phyloP scores from a whole-genome alignment of 768 basidiomycete genomes.

The Pisolithus albus region DNA sequence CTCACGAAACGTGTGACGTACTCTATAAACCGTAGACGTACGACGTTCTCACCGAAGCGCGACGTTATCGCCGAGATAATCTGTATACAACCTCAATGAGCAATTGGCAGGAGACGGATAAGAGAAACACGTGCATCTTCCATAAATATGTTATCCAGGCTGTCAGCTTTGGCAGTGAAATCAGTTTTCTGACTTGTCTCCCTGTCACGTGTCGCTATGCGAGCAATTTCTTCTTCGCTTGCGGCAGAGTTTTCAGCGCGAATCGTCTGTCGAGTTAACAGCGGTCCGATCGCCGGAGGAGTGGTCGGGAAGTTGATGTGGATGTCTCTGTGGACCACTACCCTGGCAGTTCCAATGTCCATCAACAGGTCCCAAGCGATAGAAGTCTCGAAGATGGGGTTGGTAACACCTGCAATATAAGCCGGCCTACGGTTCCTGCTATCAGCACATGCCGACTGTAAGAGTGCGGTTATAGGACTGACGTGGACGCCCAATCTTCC shows the following conservation, averaged over 20 bases:
- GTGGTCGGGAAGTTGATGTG: constrained; percentile 46
- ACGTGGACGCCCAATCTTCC: constrained; percentile 89
- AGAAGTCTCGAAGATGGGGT: constrained; percentile 89
- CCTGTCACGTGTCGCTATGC: constrained; percentile 41
- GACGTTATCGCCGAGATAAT: constrained; percentile 81
- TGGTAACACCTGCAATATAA: constrained; percentile 95
- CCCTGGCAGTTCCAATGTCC: constrained; percentile 81
- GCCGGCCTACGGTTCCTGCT: constrained; percentile 51
- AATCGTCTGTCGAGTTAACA: constrained; percentile 51
- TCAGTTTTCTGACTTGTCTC: constrained; percentile 51
- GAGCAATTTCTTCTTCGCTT: constrained; percentile 68
- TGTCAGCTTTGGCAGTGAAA: constrained; percentile 49
- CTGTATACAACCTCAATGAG: constrained; percentile 33
- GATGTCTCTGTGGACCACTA: constrained; percentile 86
- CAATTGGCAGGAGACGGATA: neutral
- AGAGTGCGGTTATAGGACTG: constrained; percentile 26
- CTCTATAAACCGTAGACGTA: constrained; percentile 85
- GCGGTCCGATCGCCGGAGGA: constrained; percentile 36
- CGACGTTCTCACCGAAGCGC: constrained; percentile 85
- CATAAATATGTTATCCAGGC: constrained; percentile 78
- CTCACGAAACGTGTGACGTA: constrained; percentile 84
- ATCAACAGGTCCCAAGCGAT: constrained; percentile 91
- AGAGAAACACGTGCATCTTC: constrained; percentile 66
- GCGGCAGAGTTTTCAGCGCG: constrained; percentile 57
- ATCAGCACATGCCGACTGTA: neutral